Percentiles rank a stretch among this genome's conserved stretches.
Conservation (phyloP, 2,329 filamentous ascomycete genomes). For the Aspergillaceae sp. region DNA sequence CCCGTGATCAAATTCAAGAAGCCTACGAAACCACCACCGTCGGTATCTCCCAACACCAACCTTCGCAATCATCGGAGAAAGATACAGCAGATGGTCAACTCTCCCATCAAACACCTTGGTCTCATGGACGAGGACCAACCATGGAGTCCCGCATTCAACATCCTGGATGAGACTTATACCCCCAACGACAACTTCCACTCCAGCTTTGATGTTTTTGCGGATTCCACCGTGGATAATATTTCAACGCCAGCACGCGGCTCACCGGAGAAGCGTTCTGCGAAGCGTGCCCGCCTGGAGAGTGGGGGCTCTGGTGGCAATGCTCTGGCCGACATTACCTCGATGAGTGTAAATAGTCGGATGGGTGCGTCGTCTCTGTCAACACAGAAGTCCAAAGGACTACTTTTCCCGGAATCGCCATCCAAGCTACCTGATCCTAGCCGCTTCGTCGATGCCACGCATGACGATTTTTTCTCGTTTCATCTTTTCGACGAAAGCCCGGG, state of each 20-base stretch:
- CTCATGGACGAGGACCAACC: conserved; percentile 34
- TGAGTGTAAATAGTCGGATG: conserved; percentile 28
- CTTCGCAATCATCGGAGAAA: conserved; percentile 77
- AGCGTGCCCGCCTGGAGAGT: conserved; percentile 43
- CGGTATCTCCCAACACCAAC: conserved; percentile 88
- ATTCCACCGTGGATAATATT: conserved; percentile 29
- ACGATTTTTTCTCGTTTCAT: conserved; percentile 42
- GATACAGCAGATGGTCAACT: conserved; percentile 72
- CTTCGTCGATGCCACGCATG: conserved; percentile 30
- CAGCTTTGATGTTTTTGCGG: conserved; percentile 50
- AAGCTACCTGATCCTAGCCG: conserved; percentile 26
- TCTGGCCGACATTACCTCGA: conserved; percentile 39
- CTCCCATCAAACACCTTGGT: conserved; percentile 50
- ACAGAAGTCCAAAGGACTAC: conserved; percentile 22
- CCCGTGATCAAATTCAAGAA: conserved; percentile 75
- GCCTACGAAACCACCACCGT: conserved; percentile 56
- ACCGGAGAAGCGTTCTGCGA: conserved; percentile 47
- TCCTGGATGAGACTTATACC: conserved; percentile 38
- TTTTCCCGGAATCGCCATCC: conserved; percentile 32
- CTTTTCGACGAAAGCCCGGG: conserved; percentile 37
- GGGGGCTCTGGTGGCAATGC: conserved; percentile 40
- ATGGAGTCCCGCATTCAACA: conserved; percentile 45
- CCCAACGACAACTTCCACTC: conserved; percentile 37
- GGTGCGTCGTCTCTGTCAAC: conserved; percentile 27
- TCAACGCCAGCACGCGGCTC: conserved; percentile 40